Base-by-base conservation (phyloP, 306 rosid species). In the Oxytropis ochrocephala region DNA sequence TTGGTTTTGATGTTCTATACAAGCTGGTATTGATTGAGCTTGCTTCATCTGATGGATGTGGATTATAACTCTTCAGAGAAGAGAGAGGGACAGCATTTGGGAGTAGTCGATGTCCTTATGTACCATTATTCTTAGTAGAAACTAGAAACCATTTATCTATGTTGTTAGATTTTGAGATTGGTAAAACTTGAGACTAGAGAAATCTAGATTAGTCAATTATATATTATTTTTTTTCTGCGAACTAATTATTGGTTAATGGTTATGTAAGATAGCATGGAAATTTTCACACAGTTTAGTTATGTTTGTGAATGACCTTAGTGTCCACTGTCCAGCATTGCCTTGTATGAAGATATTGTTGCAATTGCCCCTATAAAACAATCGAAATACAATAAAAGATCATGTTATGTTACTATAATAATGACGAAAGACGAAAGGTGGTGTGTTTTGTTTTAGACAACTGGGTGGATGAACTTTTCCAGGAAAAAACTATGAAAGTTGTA, bases 341-440 rank as follows among this genome's bases (percentile, higher is more conserved):
- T 70, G 53, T 8, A 9, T 64, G 50, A 75, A 57, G 4, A 80
- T 35, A 9, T 70, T 80, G 4, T 73, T 60, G 42, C 80, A 7
- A 16, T 29, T 10, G n/a, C 5, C 46, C 46, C 43, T 0, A 39
- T 39, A 11, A 39, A 39, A n/a, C 29, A 24, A 24, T 24, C n/a
- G n/a, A n/a, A n/a, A n/a, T n/a, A n/a, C 29, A 24, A 24, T 24
- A 24, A 24, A 24, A 24, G 29, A 24, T 24, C 29, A 24, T 24
- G 29, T 24, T 24, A 24, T 24, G 29, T 24, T 24, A 24, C 3
- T 24, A 24, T 24, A 24, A 24, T 1, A 4, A 24, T 24, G 29
- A 24, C 29, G 3, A 24, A 24, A 24, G n/a, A n/a, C n/a, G n/a
- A n/a, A n/a, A n/a, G n/a, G n/a, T n/a, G n/a, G n/a, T 24, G 3